A percentile compares a stretch with the other conserved stretches of the same genome.
phyloP scores from a whole-genome alignment of 805 yeast species.

The Blastobotrys peoriensis region DNA sequence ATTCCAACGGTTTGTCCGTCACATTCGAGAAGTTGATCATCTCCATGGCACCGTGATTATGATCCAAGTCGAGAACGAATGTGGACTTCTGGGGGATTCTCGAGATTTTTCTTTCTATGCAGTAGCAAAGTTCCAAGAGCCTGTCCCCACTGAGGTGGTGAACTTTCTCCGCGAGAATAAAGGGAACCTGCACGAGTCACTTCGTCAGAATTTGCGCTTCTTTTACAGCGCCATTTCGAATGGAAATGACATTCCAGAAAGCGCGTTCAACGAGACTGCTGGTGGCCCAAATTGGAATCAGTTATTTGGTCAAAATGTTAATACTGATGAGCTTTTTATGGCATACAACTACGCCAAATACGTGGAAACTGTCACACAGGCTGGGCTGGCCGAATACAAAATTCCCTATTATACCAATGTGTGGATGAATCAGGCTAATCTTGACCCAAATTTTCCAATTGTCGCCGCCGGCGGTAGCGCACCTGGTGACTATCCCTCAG shows the following conservation, averaged over 20 bases:
- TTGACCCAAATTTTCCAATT: constrained; percentile 7
- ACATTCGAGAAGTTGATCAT: constrained; percentile 9
- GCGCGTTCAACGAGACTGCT: not conserved
- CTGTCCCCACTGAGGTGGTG: constrained; percentile 8
- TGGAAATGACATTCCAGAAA: too few species aligned
- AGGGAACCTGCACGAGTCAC: too few species aligned
- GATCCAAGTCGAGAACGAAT: constrained; percentile 18
- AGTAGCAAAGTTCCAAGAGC: not conserved
- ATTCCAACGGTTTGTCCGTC: constrained; percentile 11
- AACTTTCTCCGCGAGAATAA: constrained; percentile 6
- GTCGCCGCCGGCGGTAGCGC: constrained; percentile 15
- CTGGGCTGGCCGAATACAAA: constrained; percentile 8
- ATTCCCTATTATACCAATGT: constrained; percentile 17
- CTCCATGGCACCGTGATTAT: constrained; percentile 12
- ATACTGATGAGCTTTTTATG: constrained; percentile 18
- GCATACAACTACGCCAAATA: constrained; percentile 17
- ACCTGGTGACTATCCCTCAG: constrained; percentile 18
- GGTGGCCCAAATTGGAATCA: constrained; percentile 10
- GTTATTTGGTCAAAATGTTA: constrained; percentile 9
- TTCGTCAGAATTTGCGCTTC: too few species aligned
- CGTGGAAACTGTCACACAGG: constrained; percentile 12
- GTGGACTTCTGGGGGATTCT: constrained; percentile 16
- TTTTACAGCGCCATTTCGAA: too few species aligned
- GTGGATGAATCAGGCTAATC: constrained; percentile 14
- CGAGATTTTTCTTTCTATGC: constrained; percentile 9